A percentile compares a stretch with the other conserved stretches of the same genome.
phyloP scores from a whole-genome alignment of 495 filamentous ascomycete genomes.

The Penicillium dipodomyicola region DNA sequence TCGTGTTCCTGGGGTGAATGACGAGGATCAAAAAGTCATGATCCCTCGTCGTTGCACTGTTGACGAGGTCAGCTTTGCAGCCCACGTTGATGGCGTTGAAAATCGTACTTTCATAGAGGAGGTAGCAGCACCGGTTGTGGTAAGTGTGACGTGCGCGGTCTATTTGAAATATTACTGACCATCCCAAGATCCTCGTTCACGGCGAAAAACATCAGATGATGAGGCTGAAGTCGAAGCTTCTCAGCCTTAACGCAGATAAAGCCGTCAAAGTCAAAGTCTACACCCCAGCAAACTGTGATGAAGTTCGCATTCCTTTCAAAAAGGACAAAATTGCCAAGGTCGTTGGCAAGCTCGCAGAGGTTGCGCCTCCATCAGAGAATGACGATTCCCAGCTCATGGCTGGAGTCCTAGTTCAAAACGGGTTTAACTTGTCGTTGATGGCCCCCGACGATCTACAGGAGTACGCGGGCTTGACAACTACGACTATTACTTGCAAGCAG shows the following conservation, averaged over 20 bases:
- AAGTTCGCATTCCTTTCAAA: constrained; percentile 90
- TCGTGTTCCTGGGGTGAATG: constrained; percentile 43
- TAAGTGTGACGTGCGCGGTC: constrained; percentile 45
- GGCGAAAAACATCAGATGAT: constrained; percentile 98
- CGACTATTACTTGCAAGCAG: constrained; percentile 88
- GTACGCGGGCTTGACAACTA: constrained; percentile 92
- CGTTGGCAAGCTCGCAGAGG: constrained; percentile 85
- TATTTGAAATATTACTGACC: neutral
- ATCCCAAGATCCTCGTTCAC: constrained; percentile 79
- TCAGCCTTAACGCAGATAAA: constrained; percentile 84
- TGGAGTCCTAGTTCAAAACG: constrained; percentile 92
- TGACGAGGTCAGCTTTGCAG: constrained; percentile 90
- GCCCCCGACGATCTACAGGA: constrained; percentile 92
- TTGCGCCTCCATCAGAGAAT: constrained; percentile 59
- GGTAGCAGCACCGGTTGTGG: constrained; percentile 83
- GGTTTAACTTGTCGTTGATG: constrained; percentile 95
- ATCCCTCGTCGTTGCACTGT: constrained; percentile 89
- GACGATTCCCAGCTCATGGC: constrained; percentile 62
- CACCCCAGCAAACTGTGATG: constrained; percentile 90
- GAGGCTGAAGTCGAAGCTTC: constrained; percentile 86
- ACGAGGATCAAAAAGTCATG: constrained; percentile 77
- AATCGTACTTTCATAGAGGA: constrained; percentile 95
- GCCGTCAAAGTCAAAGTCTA: constrained; percentile 81
- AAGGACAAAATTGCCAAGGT: constrained; percentile 96
- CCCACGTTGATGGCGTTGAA: constrained; percentile 94